Evolutionary conservation across 805 yeast genomes (phyloP), one percentile per base, ranked within the genome.

Genomic region (Isabelozyma rhagii): DNA sequence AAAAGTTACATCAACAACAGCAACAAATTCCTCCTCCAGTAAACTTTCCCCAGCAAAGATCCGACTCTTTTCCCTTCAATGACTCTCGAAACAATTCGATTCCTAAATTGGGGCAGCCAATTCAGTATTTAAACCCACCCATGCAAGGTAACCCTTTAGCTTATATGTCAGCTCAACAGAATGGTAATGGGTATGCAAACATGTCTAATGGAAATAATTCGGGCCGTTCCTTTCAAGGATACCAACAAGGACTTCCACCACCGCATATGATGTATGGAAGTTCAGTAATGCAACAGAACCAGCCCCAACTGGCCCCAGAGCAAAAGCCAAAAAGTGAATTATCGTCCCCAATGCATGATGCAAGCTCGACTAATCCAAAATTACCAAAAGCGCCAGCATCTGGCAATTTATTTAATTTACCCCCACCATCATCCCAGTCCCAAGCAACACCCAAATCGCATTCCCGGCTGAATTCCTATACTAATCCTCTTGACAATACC

Each of bases 281-380:
- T 36, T 55, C 49, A 8, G 47, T 55, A 55, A 58, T 52, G 44
- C 59, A 56, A 13, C 64, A 54, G 41, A 56, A 49, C 17, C 46
- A 47, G 15, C 47, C 36, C 25, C 58, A 46, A 25, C 36, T 25
- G 13, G 29, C 38, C 17, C 47, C 44, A 3, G 41, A 27, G 9
- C 51, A 47, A 40, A 36, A 49, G 15, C 40, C 53, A 47, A 74
- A 57, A 64, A 69, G 50, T 55, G 82, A 56, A 76, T 78, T 47
- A 58, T 64, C 71, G n/a, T 69, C 74, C 3, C 75, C 74, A 2
- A 55, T 52, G 6, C 44, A 51, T 9, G 62, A 59, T 3, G 28
- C 52, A 17, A 58, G 53, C 48, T 52, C 52, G 14, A 60, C 63
- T 53, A 59, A 72, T 47, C 67, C 71, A 39, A 72, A 69, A 53